Evolutionary conservation across 441 rosid genomes (phyloP).

Genomic region (Pelargonium myrrhifolium): DNA sequence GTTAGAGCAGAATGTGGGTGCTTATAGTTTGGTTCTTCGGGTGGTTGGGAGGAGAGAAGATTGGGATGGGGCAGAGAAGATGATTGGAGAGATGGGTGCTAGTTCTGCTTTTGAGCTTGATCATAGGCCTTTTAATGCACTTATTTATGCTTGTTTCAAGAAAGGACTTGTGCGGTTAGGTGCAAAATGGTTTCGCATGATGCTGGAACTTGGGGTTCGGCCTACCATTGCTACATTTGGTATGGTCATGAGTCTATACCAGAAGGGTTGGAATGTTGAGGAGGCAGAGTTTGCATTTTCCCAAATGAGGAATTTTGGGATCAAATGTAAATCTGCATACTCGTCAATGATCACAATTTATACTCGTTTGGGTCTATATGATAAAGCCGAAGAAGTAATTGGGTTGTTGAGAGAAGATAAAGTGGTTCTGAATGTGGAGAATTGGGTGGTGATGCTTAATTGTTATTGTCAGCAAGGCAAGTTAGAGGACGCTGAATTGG

Average conservation of each 20-base stretch:
- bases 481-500: slow-evolving; percentile 45
- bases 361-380: slow-evolving; percentile 60
- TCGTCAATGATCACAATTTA: slow-evolving; percentile 82
- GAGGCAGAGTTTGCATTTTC: slow-evolving; percentile 67
- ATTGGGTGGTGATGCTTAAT: slow-evolving; percentile 81
- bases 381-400: slow-evolving; percentile 68
- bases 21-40: slow-evolving; percentile 67
- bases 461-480: slow-evolving; percentile 75
- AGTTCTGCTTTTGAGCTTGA: slow-evolving; percentile 31
- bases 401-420: slow-evolving; percentile 45
- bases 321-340: slow-evolving; percentile 75
- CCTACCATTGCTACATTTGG: slow-evolving; percentile 80
- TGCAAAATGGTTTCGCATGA: slow-evolving; percentile 66
- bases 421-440: slow-evolving; percentile 49
- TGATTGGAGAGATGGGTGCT: slow-evolving; percentile 35
- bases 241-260: slow-evolving; percentile 77
- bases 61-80: slow-evolving; percentile 56
- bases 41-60: slow-evolving; percentile 61
- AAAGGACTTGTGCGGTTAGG: slow-evolving; percentile 42
- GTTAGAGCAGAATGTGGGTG: slow-evolving; percentile 44
- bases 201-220: slow-evolving; percentile 55
- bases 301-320: slow-evolving; percentile 52
- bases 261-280: slow-evolving; percentile 59
- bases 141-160: slow-evolving; percentile 57
- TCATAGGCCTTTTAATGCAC: slow-evolving; percentile 61